Evolutionary conservation across 768 basidiomycete genomes (phyloP), one percentile per base, ranked within the genome.

Genomic region (Pholiota microspora): DNA sequence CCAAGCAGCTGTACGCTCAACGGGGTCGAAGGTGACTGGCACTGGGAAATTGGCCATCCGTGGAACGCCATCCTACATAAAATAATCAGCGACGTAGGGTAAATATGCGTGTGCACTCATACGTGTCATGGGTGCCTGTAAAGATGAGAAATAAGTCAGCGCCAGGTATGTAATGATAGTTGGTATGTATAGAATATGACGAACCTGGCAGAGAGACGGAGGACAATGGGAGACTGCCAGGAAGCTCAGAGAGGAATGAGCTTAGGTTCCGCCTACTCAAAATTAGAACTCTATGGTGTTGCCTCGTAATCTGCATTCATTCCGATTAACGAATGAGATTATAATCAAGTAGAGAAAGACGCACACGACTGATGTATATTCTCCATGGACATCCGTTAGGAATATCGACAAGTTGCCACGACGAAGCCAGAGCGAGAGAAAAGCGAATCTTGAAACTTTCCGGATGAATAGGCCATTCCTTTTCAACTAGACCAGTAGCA

Each of bases 21-120:
- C 0, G 85, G 81, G 0, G 82, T 86, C 3, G 70, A 65, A 7
- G 72, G 71, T 31, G 81, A 80, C 67, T 97, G 94, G 64, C 94
- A 98, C 66, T 96, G 92, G 0, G 90, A 89, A 32, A 95, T 71
- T 0, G 89, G 89, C 85, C 88, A 91, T 12, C 89, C 89, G 60
- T 92, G 87, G 58, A 92, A 83, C 7, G 92, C 86, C 84, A 93
- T 86, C 4, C 87, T 89, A 64, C 55, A 50, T 7, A 31, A 16
- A 23, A 15, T 29, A 29, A 35, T 31, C 15, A 32, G 16, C 18
- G 6, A 36, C 27, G 9, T 55, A 62, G 49, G 34, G 27, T 25
- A 21, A 28, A 29, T 29, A 29, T 21, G 36, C 29, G 6, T 31
- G 34, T 27, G 28, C 18, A 48, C 23, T 76, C 81, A 54, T 69